phyloP scores from a whole-genome alignment of 2,329 filamentous ascomycete genomes.

The Cordyceps pruinosa region DNA sequence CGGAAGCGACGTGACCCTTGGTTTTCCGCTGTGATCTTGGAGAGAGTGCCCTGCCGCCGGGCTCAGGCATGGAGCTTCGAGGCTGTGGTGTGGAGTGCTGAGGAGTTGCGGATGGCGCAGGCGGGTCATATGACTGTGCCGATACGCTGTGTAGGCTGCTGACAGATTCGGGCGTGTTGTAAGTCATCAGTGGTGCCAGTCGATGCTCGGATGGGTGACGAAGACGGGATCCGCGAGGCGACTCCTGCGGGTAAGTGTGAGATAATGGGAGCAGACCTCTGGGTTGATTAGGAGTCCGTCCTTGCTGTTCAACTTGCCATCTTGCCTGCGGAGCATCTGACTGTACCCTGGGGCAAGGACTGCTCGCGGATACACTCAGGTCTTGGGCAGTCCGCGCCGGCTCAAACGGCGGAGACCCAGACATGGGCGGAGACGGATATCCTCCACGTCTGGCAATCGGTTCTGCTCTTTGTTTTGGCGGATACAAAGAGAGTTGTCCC shows the following conservation, averaged over 20 bases:
- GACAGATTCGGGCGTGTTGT: conserved; percentile 17
- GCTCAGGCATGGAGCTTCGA: not conserved
- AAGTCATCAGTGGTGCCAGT: conserved; percentile 20
- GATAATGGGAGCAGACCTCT: conserved; percentile 18
- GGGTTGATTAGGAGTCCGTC: not conserved
- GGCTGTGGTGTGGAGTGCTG: not conserved
- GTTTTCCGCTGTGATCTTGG: conserved; percentile 60
- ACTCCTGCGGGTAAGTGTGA: conserved; percentile 23
- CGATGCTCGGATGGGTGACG: conserved; percentile 22
- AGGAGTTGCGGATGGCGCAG: conserved; percentile 6
- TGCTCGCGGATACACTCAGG: conserved; percentile 18
- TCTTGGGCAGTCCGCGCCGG: conserved; percentile 27
- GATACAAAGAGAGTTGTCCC: conserved; percentile 36
- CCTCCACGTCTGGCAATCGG: conserved; percentile 50
- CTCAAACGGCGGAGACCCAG: conserved; percentile 58
- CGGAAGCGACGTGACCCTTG: conserved; percentile 76
- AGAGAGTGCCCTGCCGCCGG: conserved; percentile 32
- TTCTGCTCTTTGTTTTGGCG: conserved; percentile 43
- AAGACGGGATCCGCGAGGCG: conserved; percentile 19
- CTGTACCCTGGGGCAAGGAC: conserved; percentile 36
- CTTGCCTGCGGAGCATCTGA: conserved; percentile 43
- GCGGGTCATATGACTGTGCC: not conserved
- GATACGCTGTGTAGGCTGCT: not conserved
- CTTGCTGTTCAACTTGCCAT: conserved; percentile 21
- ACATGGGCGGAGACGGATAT: conserved; percentile 70